Evolutionary conservation across 1,139 yeast genomes (phyloP).

Genomic region (Geotrichum restrictum): DNA sequence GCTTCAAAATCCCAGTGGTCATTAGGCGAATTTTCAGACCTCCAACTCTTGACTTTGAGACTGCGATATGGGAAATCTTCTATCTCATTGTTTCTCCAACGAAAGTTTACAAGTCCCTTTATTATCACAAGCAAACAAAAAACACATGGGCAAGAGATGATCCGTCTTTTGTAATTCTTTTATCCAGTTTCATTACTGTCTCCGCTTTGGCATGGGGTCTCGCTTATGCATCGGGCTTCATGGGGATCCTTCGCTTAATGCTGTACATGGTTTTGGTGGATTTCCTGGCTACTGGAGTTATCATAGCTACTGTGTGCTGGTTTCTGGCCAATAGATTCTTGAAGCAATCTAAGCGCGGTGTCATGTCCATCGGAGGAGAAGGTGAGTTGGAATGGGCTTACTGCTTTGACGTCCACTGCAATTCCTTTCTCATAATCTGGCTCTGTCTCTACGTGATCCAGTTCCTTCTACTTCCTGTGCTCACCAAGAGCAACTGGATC

Average conservation of each 20-base stretch:
- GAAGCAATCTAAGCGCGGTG: conserved; percentile 36
- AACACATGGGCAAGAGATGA: conserved; percentile 83
- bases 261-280: conserved; percentile 83
- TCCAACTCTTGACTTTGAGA: conserved; percentile 81
- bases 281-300: conserved; percentile 65
- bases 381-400: conserved; percentile 85
- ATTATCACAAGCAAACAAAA: conserved; percentile 70
- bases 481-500: conserved; percentile 60
- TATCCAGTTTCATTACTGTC: conserved; percentile 59
- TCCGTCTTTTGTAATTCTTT: conserved; percentile 75
- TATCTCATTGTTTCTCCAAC: conserved; percentile 70
- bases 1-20: conserved; percentile 23
- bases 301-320: conserved; percentile 73
- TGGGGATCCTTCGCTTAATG: conserved; percentile 60
- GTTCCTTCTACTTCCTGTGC: conserved; percentile 67
- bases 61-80: conserved; percentile 87
- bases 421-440: conserved; percentile 80
- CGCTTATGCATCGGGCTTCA: conserved; percentile 63
- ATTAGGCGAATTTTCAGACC: conserved; percentile 58
- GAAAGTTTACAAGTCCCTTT: conserved; percentile 75
- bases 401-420: conserved; percentile 91
- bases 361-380: conserved; percentile 24
- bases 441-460: conserved; percentile 70
- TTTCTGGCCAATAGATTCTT: conserved; percentile 61
- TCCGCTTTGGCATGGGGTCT: conserved; percentile 91